Percentiles rank a stretch among this genome's conserved stretches.
Evolutionary conservation across 2,329 filamentous ascomycete genomes (phyloP).

Genomic region (Sclerotinia trifoliorum): DNA sequence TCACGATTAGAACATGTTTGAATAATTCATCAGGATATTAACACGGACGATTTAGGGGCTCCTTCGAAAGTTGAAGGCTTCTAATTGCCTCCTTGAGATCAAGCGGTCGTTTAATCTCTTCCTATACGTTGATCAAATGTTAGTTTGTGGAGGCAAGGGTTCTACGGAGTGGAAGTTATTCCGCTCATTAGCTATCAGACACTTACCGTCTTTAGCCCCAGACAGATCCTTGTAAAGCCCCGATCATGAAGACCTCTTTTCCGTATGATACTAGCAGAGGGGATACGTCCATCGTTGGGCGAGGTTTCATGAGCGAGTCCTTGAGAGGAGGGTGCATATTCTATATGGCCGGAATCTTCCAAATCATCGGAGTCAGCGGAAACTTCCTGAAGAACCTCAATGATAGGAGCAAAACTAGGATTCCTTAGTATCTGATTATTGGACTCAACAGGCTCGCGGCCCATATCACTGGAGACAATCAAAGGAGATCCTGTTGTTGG

Average conservation of each 20-base stretch:
- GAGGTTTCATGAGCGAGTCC: not conserved
- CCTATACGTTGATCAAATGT: not conserved
- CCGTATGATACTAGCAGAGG: too few species aligned
- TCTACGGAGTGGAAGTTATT: not conserved
- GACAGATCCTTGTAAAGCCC: not conserved
- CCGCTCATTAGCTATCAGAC: not conserved
- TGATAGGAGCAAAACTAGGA: not conserved
- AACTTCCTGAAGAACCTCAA: not conserved
- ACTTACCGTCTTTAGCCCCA: not conserved
- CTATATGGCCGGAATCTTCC: not conserved
- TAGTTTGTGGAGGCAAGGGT: not conserved
- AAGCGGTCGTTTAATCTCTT: not conserved
- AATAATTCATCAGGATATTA: not conserved
- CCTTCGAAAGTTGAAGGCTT: too few species aligned
- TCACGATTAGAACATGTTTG: not conserved
- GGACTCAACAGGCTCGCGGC: not conserved
- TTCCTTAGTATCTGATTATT: not conserved
- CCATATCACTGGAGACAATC: not conserved
- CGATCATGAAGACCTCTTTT: not conserved
- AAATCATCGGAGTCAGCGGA: not conserved
- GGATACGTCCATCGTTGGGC: not conserved
- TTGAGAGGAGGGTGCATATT: not conserved
- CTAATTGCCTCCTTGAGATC: not conserved
- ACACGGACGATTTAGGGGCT: not conserved
- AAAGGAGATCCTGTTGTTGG: not conserved